These are phyloP conservation scores for Arachnopeziza araneosa DNA, from an alignment of 2,329 filamentous ascomycete species.

Conservation along the genomic window DNA sequence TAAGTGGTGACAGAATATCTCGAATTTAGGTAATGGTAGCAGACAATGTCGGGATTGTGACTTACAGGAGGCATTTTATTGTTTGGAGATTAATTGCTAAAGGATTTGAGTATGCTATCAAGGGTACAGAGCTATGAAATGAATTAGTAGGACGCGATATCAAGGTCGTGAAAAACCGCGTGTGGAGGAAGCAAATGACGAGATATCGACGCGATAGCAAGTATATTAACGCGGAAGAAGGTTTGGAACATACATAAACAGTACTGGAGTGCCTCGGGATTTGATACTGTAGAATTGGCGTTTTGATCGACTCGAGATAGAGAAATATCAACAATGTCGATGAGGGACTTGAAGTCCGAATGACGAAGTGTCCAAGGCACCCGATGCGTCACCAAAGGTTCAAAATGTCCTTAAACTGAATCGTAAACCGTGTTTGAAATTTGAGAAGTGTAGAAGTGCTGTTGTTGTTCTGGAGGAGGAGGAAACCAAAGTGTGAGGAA, in stretches of 20 bases:
- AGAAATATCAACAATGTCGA: conserved; percentile 26
- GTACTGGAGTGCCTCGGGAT: background rate
- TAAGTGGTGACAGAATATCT: background rate
- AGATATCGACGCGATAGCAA: conserved; percentile 21
- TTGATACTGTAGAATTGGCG: conserved; percentile 8
- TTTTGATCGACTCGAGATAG: background rate
- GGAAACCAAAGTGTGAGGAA: conserved; percentile 21
- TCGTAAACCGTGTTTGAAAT: conserved; percentile 11
- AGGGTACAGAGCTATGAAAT: conserved; percentile 13
- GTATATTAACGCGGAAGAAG: background rate
- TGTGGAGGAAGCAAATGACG: conserved; percentile 5
- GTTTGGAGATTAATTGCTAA: conserved; percentile 31
- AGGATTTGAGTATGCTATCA: conserved; percentile 12
- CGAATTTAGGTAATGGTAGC: background rate
- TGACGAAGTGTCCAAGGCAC: conserved; percentile 9
- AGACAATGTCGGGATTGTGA: conserved; percentile 20
- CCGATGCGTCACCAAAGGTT: conserved; percentile 17
- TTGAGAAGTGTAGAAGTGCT: conserved; percentile 23
- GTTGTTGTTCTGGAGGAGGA: conserved; percentile 25
- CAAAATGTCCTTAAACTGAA: conserved; percentile 7
- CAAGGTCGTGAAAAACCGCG: conserved; percentile 20
- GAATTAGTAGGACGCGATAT: conserved; percentile 26
- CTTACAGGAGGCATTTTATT: conserved; percentile 51
- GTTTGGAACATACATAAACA: conserved; percentile 18
- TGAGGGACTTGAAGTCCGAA: conserved; percentile 5